Evolutionary conservation across 2,329 filamentous ascomycete genomes (phyloP), one percentile per base, ranked within the genome.

Genomic region (Daldinia sp.): DNA sequence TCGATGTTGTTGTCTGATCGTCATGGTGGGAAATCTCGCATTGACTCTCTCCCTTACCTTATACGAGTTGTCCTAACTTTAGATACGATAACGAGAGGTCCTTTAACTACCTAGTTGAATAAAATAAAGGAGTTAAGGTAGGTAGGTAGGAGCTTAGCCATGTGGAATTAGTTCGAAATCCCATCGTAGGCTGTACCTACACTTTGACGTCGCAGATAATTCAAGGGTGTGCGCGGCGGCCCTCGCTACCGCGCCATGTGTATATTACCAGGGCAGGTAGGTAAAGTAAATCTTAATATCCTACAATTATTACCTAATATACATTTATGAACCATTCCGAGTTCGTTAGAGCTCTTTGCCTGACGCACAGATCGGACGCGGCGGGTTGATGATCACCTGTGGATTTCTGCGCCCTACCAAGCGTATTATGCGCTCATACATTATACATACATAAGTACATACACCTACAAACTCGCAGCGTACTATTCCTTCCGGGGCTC

Each of bases 291-390:
- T 15, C 12, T 39, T 39, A 39, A 39, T 15, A 39, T 39, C 35
- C 35, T 39, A 39, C 20, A 39, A 39, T 39, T 39, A 39, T 39
- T 39, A 39, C 35, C 35, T 39, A 39, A 39, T 10, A 35, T 35
- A 35, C 20, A 1, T 15, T 18, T 37, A 37, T 20, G n/a, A 54
- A 54, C 33, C 30, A 54, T 54, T 59, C 61, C 65, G 65, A 58
- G 58, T 61, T 37, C 26, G 54, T 60, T 63, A 50, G 67, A 68
- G 53, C 3, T 12, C 60, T 46, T 39, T 59, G 61, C 69, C 67
- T 67, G 58, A 67, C 61, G 63, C 67, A 62, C 69, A 69, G 67
- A 71, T 71, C 69, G 69, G 61, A 69, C 67, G 69, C 67, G 50
- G 64, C 67, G 69, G 67, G 69, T 51, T 62, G 69, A 44, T 62